Percentiles rank a stretch among this genome's conserved stretches.
Conservation (phyloP, 108 stramenopile species). For the Discostella pseudostelligera region DNA sequence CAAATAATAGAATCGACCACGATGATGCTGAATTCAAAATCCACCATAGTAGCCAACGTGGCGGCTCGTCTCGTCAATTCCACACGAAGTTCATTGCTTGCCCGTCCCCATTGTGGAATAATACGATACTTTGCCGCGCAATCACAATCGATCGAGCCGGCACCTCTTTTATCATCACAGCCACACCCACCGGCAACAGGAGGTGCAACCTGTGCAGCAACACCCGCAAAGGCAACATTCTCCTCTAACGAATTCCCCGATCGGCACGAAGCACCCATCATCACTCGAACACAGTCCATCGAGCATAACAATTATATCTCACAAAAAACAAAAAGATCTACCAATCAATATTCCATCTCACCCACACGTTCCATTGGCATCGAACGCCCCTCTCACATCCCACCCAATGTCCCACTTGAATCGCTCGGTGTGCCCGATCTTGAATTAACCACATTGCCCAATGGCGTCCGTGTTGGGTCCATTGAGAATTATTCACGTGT, state of each 20-base stretch:
- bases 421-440: constrained; percentile 64
- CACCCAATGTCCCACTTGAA: constrained; percentile 53
- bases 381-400: constrained; percentile 52
- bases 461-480: constrained; percentile 88
- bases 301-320: constrained; percentile 12
- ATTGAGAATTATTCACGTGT: constrained; percentile 85
- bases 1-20: not conserved
- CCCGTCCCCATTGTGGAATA: too few species aligned
- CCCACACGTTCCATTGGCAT: constrained; percentile 38
- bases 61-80: too few species aligned
- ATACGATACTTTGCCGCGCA: too few species aligned
- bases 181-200: too few species aligned
- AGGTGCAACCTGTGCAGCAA: too few species aligned
- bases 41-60: too few species aligned
- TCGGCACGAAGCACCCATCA: constrained; percentile 64
- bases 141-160: too few species aligned
- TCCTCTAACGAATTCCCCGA: constrained; percentile 75
- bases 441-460: constrained; percentile 69
- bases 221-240: not conserved
- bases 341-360: constrained; percentile 15
- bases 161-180: too few species aligned
- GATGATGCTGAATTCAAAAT: too few species aligned
- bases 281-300: constrained; percentile 52
- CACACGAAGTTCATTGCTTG: too few species aligned
- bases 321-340: constrained; percentile 3